Conservation (phyloP, 2,329 filamentous ascomycete genomes). For the Colletotrichum tropicale region DNA sequence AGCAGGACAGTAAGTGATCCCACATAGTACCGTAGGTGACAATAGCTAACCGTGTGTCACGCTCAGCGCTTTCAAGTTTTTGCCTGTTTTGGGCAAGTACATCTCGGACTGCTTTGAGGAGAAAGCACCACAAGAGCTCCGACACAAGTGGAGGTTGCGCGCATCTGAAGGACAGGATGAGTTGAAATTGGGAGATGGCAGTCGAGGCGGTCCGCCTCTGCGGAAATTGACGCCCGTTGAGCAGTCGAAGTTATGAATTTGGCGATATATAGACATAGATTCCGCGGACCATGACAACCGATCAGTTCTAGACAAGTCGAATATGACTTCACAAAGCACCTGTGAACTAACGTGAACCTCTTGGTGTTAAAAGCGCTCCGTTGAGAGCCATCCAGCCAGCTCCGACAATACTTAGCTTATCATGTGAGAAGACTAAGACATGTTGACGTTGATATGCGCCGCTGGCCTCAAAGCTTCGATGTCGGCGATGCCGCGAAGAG, state of each 20-base stretch:
- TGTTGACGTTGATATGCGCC: background rate
- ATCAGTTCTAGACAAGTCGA: background rate
- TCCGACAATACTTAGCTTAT: too few species aligned
- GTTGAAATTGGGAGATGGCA: slow-evolving; percentile 31
- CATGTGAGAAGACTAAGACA: accelerated
- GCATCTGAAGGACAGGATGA: background rate
- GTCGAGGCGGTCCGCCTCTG: slow-evolving; percentile 32
- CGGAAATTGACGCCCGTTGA: slow-evolving; percentile 26
- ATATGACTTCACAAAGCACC: too few species aligned
- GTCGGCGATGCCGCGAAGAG: background rate
- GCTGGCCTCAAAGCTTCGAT: background rate
- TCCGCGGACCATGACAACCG: background rate
- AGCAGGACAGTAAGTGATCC: slow-evolving; percentile 40
- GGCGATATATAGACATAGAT: too few species aligned
- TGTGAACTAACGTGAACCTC: too few species aligned
- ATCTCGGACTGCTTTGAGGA: slow-evolving; percentile 37
- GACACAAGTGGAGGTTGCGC: slow-evolving; percentile 33
- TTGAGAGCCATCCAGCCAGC: too few species aligned
- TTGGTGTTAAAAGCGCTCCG: too few species aligned
- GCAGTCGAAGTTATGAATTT: slow-evolving; percentile 32
- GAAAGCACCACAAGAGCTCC: slow-evolving; percentile 28
- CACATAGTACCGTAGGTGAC: accelerated
- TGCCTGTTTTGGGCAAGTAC: slow-evolving; percentile 28
- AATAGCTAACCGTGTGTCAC: background rate
- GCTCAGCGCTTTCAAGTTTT: slow-evolving; percentile 29